These are phyloP conservation scores for Closterium sp. DNA, from an alignment of 139 green algal species.

Conservation along the genomic window DNA sequence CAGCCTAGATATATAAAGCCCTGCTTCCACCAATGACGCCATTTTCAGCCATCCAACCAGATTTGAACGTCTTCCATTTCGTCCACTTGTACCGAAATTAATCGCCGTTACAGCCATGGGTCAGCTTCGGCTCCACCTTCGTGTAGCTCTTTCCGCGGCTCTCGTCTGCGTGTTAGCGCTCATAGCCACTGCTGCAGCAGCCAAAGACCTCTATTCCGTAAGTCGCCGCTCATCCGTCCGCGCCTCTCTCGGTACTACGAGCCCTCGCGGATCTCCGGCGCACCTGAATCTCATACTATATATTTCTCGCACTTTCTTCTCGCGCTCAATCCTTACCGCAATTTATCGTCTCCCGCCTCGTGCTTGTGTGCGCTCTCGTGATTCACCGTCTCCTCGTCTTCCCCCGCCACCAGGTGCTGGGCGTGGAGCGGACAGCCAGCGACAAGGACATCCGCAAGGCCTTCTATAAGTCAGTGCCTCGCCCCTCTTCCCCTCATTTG, in stretches of 20 bases:
- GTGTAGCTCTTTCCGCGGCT: background rate
- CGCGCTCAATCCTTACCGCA: background rate
- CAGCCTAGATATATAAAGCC: background rate
- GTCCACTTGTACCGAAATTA: background rate
- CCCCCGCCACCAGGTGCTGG: constrained; percentile 37
- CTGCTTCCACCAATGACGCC: background rate
- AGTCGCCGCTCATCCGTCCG: background rate
- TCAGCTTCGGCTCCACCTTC: background rate
- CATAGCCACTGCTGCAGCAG: background rate
- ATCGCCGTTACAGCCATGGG: background rate
- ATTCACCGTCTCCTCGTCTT: background rate
- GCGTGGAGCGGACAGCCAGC: constrained; percentile 22
- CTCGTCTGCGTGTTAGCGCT: background rate
- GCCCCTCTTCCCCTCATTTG: too few species aligned
- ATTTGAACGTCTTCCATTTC: background rate
- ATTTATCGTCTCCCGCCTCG: too few species aligned
- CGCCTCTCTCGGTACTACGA: background rate
- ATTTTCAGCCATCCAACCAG: background rate
- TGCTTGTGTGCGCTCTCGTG: too few species aligned
- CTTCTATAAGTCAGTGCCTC: background rate
- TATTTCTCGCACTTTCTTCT: background rate
- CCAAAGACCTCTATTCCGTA: background rate
- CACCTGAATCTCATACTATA: background rate
- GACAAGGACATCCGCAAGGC: constrained; percentile 40
- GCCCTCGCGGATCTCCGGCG: background rate